Conservation (phyloP, 345 rosid genomes). For the Syzygium jambos region DNA sequence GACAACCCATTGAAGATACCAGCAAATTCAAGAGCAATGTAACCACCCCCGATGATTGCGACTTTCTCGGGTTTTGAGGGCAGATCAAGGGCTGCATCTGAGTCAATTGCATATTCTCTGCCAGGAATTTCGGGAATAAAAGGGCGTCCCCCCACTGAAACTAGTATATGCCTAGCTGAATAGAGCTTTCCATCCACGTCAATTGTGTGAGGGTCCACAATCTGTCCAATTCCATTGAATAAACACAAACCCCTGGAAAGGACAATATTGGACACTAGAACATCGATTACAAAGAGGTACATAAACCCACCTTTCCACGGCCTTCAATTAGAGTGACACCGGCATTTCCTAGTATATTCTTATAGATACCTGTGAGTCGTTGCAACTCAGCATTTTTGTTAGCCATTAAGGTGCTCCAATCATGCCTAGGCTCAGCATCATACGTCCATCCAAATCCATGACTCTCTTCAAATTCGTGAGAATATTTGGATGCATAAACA, state of each 20-base stretch:
- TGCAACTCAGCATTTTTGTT: slow-evolving; percentile 92
- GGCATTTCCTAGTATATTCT: slow-evolving; percentile 61
- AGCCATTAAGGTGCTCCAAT: slow-evolving; percentile 88
- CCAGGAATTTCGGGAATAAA: slow-evolving; percentile 91
- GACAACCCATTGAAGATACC: slow-evolving; percentile 78
- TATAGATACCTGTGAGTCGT: slow-evolving; percentile 83
- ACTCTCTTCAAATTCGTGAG: slow-evolving; percentile 93
- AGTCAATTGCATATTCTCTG: slow-evolving; percentile 73
- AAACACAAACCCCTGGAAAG: neutral
- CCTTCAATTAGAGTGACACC: slow-evolving; percentile 78
- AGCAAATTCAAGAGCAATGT: slow-evolving; percentile 84
- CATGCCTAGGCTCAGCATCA: slow-evolving; percentile 72
- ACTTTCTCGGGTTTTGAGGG: slow-evolving; percentile 73
- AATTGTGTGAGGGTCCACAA: slow-evolving; percentile 79
- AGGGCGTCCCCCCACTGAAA: slow-evolving; percentile 89
- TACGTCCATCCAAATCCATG: slow-evolving; percentile 86
- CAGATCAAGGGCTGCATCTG: slow-evolving; percentile 97
- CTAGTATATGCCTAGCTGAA: slow-evolving; percentile 63
- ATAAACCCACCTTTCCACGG: slow-evolving; percentile 72
- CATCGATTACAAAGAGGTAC: neutral
- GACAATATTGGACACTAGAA: neutral
- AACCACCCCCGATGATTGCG: slow-evolving; percentile 91
- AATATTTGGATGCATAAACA: slow-evolving; percentile 78
- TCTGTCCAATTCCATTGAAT: slow-evolving; percentile 20
- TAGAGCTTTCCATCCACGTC: slow-evolving; percentile 79